Base-by-base conservation (phyloP, 2,329 filamentous ascomycete genomes). In the Pyrenochaeta sp. region DNA sequence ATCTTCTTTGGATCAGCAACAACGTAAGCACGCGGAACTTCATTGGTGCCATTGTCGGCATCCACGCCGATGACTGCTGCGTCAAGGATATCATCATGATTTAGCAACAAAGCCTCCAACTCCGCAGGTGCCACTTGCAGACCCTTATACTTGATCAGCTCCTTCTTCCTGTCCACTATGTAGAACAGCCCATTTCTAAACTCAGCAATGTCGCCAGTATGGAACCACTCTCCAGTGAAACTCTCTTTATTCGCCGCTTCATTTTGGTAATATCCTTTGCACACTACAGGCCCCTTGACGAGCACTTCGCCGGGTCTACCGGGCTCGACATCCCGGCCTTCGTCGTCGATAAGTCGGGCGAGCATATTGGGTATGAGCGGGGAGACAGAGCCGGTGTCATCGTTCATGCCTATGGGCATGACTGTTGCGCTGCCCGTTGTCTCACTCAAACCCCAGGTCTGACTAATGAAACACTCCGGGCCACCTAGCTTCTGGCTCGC, bases 361-460 rank as follows among this genome's bases (percentile, higher is more conserved):
- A 67, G 30, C 68, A 75, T 73, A 53, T 80, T 81, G 0, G 80
- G 77, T 0, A 82, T 66, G 28, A 83, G 64, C 7, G 73, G 70
- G 1, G 77, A 74, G 5, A 86, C 78, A 32, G 82, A 84, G 2
- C 84, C 84, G 1, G 80, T 81, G 9, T 78, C 76, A 51, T 83
- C 81, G 10, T 67, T 67, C 50, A 73, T 71, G 0, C 76, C 79
- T 8, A 76, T 72, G 0, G 80, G 79, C 58, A 82, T 77, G 27
- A 79, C 56, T 0, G 84, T 87, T 6, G 84, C 80, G 0, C 78
- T 78, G 0, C 84, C 77, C 0, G 73, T 77, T 6, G 84, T 86
- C 73, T 88, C 86, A 44, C 83, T 87, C 40, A 87, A 68, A 0
- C 87, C 86, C 84, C 85, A 88, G 0, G 83, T 84, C 73, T 88